These are phyloP conservation scores for Penicillium dipodomyicola DNA, from an alignment of 495 filamentous ascomycete species.

Conservation along the genomic window DNA sequence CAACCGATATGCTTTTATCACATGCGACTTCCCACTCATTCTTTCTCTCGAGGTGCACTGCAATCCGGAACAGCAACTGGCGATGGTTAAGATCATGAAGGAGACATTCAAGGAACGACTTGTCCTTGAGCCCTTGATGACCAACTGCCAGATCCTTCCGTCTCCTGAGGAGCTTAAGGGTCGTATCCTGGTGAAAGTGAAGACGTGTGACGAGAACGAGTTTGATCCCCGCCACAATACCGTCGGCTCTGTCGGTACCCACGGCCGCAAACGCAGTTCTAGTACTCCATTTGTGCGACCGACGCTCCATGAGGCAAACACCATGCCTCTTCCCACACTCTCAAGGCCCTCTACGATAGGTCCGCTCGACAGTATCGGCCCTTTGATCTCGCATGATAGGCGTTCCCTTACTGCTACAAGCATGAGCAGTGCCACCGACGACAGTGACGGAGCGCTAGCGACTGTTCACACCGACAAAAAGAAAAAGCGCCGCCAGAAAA, in stretches of 20 bases:
- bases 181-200: slow-evolving; percentile 91
- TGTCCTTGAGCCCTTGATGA: slow-evolving; percentile 67
- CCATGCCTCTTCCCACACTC: slow-evolving; percentile 48
- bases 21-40: slow-evolving; percentile 80
- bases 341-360: slow-evolving; percentile 58
- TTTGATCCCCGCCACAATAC: slow-evolving; percentile 42
- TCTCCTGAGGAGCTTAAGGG: slow-evolving; percentile 81
- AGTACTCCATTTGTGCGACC: slow-evolving; percentile 72
- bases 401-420: slow-evolving; percentile 56
- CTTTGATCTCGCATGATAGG: slow-evolving; percentile 47
- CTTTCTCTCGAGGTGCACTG: slow-evolving; percentile 97
- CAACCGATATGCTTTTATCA: slow-evolving; percentile 85
- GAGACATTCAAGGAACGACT: slow-evolving; percentile 76
- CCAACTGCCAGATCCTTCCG: slow-evolving; percentile 64
- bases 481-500: slow-evolving; percentile 59
- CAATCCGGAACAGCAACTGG: slow-evolving; percentile 72
- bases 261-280: slow-evolving; percentile 74
- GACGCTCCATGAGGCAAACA: slow-evolving; percentile 52
- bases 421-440: slow-evolving; percentile 60
- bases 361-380: slow-evolving; percentile 35
- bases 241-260: slow-evolving; percentile 37
- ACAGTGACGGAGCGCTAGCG: slow-evolving; percentile 54
- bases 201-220: slow-evolving; percentile 54
- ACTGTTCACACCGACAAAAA: slow-evolving; percentile 48
- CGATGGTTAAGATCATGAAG: slow-evolving; percentile 89